Base-by-base conservation (phyloP, 2,329 filamentous ascomycete genomes). In the Clathrospora elynae region DNA sequence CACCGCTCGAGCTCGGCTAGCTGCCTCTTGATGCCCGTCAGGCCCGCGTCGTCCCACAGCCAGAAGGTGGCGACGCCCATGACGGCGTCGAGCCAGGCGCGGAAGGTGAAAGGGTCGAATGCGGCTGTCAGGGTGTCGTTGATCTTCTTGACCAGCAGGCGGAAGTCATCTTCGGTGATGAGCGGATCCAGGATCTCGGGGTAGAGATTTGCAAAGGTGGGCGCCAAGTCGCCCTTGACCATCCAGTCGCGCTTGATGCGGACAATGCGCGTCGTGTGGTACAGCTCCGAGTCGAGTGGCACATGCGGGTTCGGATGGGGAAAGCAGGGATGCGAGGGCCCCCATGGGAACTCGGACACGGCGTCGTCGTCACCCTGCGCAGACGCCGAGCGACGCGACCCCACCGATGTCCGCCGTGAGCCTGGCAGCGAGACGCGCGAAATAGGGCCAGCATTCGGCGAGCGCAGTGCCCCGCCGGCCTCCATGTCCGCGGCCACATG, bases 291-390 rank as follows among this genome's bases (percentile, higher is more conserved):
- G 42, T 84, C 78, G 8, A 88, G 66, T 0, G 91, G 85, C 5
- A 96, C 92, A 68, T 99, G 91, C 0, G 91, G 88, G 64, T 97
- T 97, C 25, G 90, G 75, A 64, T 97, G 93, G 34, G 93, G 93
- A 66, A 86, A 97, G 70, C 93, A 99, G 4, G 93, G 92, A 67
- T 99, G 93, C 26, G 87, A 84, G 10, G 91, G 90, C 0, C 93
- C 92, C 93, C 93, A 99, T 70, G 90, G 83, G 36, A 90, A 83
- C 50, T 87, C 86, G 10, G 67, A 70, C 0, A 42, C 56, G 32
- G 60, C 60, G 46, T 69, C 66, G 41, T 37, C 58, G 22, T 66
- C 61, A 36, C 63, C 70, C 33, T 85, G 39, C 6, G 30, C 48
- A 12, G 59, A 55, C 3, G 34, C 56, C 16, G 37, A 50, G 23